phyloP scores from a whole-genome alignment of 257 asterid species.

The Penstemon newberryi region DNA sequence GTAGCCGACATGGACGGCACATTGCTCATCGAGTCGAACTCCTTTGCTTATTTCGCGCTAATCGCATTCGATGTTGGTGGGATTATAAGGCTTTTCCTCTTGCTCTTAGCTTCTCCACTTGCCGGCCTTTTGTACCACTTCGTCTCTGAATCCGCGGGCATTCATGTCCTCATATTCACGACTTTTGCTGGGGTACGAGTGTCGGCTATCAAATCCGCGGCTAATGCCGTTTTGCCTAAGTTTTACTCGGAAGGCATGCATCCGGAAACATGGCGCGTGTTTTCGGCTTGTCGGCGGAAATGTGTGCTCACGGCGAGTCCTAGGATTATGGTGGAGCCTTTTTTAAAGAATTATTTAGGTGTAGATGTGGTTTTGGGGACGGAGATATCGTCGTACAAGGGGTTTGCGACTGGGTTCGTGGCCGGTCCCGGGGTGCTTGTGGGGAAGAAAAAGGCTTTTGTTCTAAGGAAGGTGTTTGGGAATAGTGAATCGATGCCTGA shows the following conservation, averaged over 20 bases:
- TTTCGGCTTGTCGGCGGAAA: conserved; percentile 61
- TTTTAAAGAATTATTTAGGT: conserved; percentile 57
- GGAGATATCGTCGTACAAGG: conserved; percentile 46
- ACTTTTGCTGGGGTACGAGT: conserved; percentile 58
- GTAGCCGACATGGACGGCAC: conserved; percentile 72
- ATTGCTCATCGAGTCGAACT: conserved; percentile 54
- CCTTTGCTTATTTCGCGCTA: conserved; percentile 73
- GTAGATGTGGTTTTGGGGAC: conserved; percentile 74
- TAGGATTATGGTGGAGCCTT: conserved; percentile 68
- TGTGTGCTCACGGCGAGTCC: conserved; percentile 74
- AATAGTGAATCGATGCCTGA: conserved; percentile 30
- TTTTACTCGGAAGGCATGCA: conserved; percentile 60
- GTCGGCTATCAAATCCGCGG: conserved; percentile 56
- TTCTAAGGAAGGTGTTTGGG: conserved; percentile 37
- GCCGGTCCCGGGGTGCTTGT: conserved; percentile 52
- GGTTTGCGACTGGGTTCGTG: conserved; percentile 69
- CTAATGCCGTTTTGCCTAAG: conserved; percentile 71
- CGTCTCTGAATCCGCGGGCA: conserved; percentile 61
- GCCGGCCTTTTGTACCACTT: conserved; percentile 60
- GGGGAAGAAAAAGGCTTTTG: conserved; percentile 53
- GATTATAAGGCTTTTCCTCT: conserved; percentile 51
- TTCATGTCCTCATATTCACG: conserved; percentile 56
- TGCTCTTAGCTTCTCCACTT: conserved; percentile 53
- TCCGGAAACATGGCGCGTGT: conserved; percentile 73
- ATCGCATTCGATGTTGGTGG: conserved; percentile 84